These are phyloP conservation scores for Globisporangium cystogenes DNA, from an alignment of 352 stramenopile species.

Conservation along the genomic window DNA sequence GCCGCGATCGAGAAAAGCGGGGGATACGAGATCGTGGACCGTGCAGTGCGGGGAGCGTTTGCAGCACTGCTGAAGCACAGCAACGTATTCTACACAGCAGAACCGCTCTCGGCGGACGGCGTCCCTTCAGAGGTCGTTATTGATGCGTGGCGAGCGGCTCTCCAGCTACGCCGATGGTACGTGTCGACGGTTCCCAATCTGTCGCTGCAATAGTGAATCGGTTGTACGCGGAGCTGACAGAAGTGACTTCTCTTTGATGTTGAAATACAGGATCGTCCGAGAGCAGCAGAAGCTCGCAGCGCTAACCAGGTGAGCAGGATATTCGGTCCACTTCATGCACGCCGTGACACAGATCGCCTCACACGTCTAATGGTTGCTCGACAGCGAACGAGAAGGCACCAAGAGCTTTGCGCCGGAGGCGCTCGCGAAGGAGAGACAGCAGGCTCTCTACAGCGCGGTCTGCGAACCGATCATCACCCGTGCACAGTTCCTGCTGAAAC, in stretches of 20 bases:
- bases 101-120: conserved; percentile 54
- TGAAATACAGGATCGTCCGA: conserved; percentile 83
- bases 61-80: conserved; percentile 79
- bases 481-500: conserved; percentile 56
- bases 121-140: conserved; percentile 59
- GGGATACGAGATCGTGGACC: conserved; percentile 74
- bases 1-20: conserved; percentile 81
- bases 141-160: conserved; percentile 65
- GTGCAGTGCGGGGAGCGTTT: conserved; percentile 73
- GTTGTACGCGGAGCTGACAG: too few species aligned
- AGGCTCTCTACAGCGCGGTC: conserved; percentile 68
- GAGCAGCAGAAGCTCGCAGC: conserved; percentile 84
- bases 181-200: background rate
- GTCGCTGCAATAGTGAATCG: background rate
- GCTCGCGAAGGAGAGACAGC: conserved; percentile 60
- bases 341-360: background rate
- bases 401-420: conserved; percentile 31
- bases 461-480: conserved; percentile 74
- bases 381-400: conserved; percentile 26
- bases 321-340: background rate
- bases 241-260: too few species aligned
- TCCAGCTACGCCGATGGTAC: conserved; percentile 81
- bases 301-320: conserved; percentile 31
- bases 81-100: conserved; percentile 64
- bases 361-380: background rate